phyloP scores from a whole-genome alignment of 352 stramenopile genomes.

The Pythium angustatum region DNA sequence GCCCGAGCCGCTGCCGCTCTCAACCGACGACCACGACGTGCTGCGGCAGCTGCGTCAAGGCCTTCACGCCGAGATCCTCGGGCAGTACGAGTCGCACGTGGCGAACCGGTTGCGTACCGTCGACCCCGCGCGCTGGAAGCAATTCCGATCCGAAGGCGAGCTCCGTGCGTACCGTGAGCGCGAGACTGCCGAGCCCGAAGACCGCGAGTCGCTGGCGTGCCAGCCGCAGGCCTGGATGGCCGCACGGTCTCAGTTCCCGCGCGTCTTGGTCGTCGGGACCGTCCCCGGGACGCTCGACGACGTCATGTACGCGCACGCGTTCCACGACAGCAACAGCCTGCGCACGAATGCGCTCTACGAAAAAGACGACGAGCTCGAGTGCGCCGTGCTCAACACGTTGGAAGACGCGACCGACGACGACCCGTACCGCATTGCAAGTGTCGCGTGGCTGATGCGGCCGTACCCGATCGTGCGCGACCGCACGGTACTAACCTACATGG shows the following conservation, averaged over 20 bases:
- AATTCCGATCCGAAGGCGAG: conserved; percentile 38
- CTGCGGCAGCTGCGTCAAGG: conserved; percentile 3
- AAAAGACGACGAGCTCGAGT: conserved; percentile 40
- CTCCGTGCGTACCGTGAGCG: conserved; percentile 42
- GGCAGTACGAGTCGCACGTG: conserved; percentile 31
- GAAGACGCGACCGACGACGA: conserved; percentile 32
- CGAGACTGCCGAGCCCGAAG: not conserved
- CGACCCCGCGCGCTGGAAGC: conserved; percentile 41
- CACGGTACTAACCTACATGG: conserved; percentile 22
- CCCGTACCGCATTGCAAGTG: conserved; percentile 49
- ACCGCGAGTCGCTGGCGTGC: not conserved
- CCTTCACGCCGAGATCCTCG: conserved; percentile 29
- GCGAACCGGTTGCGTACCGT: conserved; percentile 20
- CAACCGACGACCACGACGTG: conserved; percentile 1
- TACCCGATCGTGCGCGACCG: conserved; percentile 24
- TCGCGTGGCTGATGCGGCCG: conserved; percentile 45
- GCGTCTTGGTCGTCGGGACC: conserved; percentile 42
- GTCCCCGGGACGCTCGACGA: conserved; percentile 53
- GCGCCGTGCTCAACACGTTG: conserved; percentile 42
- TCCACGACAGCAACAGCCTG: conserved; percentile 36
- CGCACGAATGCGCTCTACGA: conserved; percentile 41
- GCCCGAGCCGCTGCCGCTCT: conserved; percentile 3
- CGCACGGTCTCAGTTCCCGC: not conserved
- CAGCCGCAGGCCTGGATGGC: conserved; percentile 14
- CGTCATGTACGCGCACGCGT: conserved; percentile 45